These are phyloP conservation scores for Conringia planisiliqua DNA, from an alignment of 345 rosid species.

Conservation along the genomic window DNA sequence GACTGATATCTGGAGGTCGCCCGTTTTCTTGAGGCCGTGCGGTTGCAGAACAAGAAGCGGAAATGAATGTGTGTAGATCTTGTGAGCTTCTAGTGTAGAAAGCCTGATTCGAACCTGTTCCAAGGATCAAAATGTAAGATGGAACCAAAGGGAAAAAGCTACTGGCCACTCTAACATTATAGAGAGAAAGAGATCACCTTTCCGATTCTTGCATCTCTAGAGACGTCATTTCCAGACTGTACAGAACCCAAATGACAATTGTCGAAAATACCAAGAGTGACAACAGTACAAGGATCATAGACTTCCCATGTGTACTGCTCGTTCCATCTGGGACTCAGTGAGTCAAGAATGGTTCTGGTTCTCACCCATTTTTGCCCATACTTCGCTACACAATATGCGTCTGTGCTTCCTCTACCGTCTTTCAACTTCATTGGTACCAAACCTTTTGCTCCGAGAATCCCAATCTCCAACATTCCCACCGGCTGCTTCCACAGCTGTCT, in stretches of 20 bases:
- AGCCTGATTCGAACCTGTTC: slow-evolving; percentile 48
- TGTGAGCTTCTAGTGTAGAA: slow-evolving; percentile 69
- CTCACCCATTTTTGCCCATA: slow-evolving; percentile 92
- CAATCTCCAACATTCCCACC: slow-evolving; percentile 70
- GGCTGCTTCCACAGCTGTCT: slow-evolving; percentile 86
- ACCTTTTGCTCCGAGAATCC: slow-evolving; percentile 64
- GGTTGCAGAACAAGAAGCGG: slow-evolving; percentile 73
- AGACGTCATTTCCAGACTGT: slow-evolving; percentile 27
- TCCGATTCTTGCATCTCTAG: slow-evolving; percentile 68
- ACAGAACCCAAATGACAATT: slow-evolving; percentile 58
- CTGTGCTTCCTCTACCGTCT: slow-evolving; percentile 61
- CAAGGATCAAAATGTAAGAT: not conserved
- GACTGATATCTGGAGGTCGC: slow-evolving; percentile 65
- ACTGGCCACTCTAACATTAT: not conserved
- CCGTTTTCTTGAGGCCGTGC: slow-evolving; percentile 73
- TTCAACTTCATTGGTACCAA: slow-evolving; percentile 82
- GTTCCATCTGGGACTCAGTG: slow-evolving; percentile 63
- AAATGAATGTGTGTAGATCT: slow-evolving; percentile 68
- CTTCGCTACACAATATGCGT: slow-evolving; percentile 78
- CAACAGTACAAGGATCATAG: slow-evolving; percentile 82
- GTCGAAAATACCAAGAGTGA: slow-evolving; percentile 74
- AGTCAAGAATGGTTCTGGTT: slow-evolving; percentile 60
- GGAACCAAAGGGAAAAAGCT: not conserved
- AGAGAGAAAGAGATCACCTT: slow-evolving; percentile 42
- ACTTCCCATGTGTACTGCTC: slow-evolving; percentile 95